Evolutionary conservation across 2,329 filamentous ascomycete genomes (phyloP), one percentile per base, ranked within the genome.

Genomic region (Trichoderma arundinaceum): DNA sequence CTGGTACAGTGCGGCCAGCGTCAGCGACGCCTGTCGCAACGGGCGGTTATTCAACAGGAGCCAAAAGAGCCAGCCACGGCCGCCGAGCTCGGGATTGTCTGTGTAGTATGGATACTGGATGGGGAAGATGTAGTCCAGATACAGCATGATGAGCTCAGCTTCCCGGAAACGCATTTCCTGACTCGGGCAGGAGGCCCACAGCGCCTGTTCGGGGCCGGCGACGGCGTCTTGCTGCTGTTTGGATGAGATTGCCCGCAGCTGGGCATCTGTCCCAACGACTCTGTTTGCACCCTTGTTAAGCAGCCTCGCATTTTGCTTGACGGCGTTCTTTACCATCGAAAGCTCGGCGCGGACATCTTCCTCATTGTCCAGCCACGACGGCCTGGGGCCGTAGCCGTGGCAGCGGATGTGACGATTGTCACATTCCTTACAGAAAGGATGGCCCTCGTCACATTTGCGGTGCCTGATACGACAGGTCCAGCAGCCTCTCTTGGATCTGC

Each of bases 131-230:
- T 63, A 63, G 59, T 63, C 59, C 49, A 63, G 32, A 33, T 63
- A 63, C n/a, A 63, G 49, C 59, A 63, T 63, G 49, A 63, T 63
- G 59, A 63, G 59, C 46, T 63, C 59, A n/a, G 59, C 59, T 43
- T 63, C 59, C 7, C 59, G 59, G 49, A 35, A 63, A 10, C 59
- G 59, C 48, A 63, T 54, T 54, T 63, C 59, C 59, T 53, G 49
- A 63, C 48, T 63, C 17, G 59, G 59, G 39, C 49, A 63, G 6
- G 59, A 44, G 59, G 49, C 59, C 59, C 59, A 63, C 59, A 63
- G 41, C 38, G 59, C 48, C 59, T 51, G 22, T 19, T 54, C 49
- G 28, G 49, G 39, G 17, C 48, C 49, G 17, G 59, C 33, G 59
- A 46, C 49, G n/a, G 38, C 17, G 17, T 63, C 48, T 12, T 44